Base-by-base conservation (phyloP, 2,329 filamentous ascomycete species). In the Colletotrichum spaethianum region DNA sequence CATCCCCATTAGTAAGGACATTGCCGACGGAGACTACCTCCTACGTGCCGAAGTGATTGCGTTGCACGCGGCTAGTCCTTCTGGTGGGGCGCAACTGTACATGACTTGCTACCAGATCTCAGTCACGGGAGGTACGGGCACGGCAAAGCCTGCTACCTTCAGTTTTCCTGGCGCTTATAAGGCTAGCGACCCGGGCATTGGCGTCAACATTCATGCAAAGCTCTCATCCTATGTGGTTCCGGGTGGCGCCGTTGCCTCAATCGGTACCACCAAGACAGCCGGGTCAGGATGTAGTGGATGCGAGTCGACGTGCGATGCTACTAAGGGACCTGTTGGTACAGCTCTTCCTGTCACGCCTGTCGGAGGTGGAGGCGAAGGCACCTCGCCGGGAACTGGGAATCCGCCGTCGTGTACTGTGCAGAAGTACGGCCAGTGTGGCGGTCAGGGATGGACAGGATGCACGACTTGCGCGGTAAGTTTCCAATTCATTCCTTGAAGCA, bases 41-140 rank as follows among this genome's bases (percentile, higher is more conserved):
- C 78, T 88, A 26, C 81, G 86, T 44, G 85, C 86, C 26, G 86
- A 88, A 77, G 83, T 81, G 12, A 83, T 88, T 57, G 86, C 86
- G 4, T 79, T 88, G 23, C 86, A 88, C 74, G 79, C 82, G 9
- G 85, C 85, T 6, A 77, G 77, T 6, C 73, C 75, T 0, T 31
- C 75, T 1, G 81, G 77, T 33, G 80, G 80, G 1, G 82, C 81
- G 0, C 82, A 83, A 74, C 75, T 82, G 16, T 83, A 83, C 78
- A 81, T 83, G 80, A 81, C 79, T 0, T 83, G 82, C 76, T 83
- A 77, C 75, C 81, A 83, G 76, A 73, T 82, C 50, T 78, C 78
- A 33, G 76, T 82, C 40, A 40, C 65, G 9, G 78, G 78, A 11
- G 74, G 73, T 31, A 44, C 62, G 2, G 79, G 79, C 23, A 74